Percentiles rank a stretch among this genome's conserved stretches.
Conservation (phyloP, 495 filamentous ascomycete genomes). For the Lentithecium fluviatile region DNA sequence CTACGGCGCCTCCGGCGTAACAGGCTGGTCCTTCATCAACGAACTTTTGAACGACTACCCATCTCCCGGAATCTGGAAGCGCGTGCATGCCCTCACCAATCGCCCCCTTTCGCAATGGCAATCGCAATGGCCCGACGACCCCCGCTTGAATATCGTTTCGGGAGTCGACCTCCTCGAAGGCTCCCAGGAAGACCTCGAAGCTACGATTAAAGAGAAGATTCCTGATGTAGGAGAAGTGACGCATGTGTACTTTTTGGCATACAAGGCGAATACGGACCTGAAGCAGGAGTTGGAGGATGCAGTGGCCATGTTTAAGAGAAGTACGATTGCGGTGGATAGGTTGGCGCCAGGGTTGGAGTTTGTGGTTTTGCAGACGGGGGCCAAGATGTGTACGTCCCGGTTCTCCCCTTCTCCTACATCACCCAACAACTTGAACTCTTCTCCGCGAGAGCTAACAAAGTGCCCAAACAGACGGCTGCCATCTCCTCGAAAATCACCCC, state of each 20-base stretch:
- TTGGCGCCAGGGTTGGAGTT: constrained; percentile 35
- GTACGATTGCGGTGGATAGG: constrained; percentile 37
- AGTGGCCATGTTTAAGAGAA: constrained; percentile 39
- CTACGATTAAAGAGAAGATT: constrained; percentile 33
- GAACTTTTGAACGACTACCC: constrained; percentile 44
- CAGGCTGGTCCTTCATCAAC: constrained; percentile 41
- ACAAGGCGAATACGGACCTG: constrained; percentile 40
- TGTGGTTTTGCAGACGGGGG: constrained; percentile 41
- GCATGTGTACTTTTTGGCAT: constrained; percentile 45
- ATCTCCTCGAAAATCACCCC: constrained; percentile 40
- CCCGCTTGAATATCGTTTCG: constrained; percentile 40
- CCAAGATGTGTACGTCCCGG: constrained; percentile 37
- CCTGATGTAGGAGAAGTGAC: constrained; percentile 40
- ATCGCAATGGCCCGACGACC: constrained; percentile 41
- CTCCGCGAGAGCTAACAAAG: no score
- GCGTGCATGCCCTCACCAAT: constrained; percentile 43
- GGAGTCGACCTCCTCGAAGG: constrained; percentile 43
- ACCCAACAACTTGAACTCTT: no score
- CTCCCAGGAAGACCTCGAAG: constrained; percentile 39
- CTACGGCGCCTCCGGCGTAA: constrained; percentile 41
- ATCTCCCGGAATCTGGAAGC: constrained; percentile 34
- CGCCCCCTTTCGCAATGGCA: constrained; percentile 40
- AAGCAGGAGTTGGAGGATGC: constrained; percentile 41
- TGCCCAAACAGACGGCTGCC: constrained; percentile 32
- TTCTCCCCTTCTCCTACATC: neutral